A percentile compares a stretch with the other conserved stretches of the same genome.
These are phyloP conservation scores for Knufia fluminis DNA, from an alignment of 2,329 filamentous ascomycete genomes.

Conservation along the genomic window DNA sequence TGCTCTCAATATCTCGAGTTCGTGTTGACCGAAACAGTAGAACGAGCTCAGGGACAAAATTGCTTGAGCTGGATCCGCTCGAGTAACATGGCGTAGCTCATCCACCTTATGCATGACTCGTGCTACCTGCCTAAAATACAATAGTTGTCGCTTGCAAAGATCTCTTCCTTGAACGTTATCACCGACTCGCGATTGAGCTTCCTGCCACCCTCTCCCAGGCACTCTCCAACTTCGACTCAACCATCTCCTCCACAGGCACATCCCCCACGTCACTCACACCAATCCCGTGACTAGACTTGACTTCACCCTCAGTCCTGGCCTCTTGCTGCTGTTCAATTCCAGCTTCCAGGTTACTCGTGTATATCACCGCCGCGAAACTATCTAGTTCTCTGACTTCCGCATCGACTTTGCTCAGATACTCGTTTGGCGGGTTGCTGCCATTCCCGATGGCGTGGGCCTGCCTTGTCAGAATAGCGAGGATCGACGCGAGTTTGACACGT, in stretches of 20 bases:
- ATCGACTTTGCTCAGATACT: slow-evolving; percentile 37
- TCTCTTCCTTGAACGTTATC: too few species aligned
- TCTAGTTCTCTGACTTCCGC: slow-evolving; percentile 39
- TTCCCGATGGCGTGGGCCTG: slow-evolving; percentile 85
- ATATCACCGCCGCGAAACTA: slow-evolving; percentile 41
- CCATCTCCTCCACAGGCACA: slow-evolving; percentile 17
- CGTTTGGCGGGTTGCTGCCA: slow-evolving; percentile 42
- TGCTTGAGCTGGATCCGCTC: too few species aligned
- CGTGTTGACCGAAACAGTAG: too few species aligned
- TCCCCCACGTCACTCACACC: slow-evolving; percentile 16
- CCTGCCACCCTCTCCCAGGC: slow-evolving; percentile 21
- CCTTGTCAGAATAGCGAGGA: slow-evolving; percentile 78
- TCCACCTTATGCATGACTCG: too few species aligned
- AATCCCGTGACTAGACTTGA: slow-evolving; percentile 16
- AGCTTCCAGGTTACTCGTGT: slow-evolving; percentile 38
- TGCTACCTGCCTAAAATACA: too few species aligned
- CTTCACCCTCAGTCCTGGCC: slow-evolving; percentile 1
- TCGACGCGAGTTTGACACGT: slow-evolving; percentile 72
- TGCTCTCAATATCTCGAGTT: too few species aligned
- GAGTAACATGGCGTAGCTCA: too few species aligned
- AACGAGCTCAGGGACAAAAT: too few species aligned
- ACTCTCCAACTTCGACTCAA: slow-evolving; percentile 22
- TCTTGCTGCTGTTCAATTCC: slow-evolving; percentile 15
- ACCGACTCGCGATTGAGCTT: not conserved
- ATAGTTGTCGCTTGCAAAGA: too few species aligned